These are phyloP conservation scores for Desmodesmus armatus DNA, from an alignment of 139 green algal species.

Conservation along the genomic window DNA sequence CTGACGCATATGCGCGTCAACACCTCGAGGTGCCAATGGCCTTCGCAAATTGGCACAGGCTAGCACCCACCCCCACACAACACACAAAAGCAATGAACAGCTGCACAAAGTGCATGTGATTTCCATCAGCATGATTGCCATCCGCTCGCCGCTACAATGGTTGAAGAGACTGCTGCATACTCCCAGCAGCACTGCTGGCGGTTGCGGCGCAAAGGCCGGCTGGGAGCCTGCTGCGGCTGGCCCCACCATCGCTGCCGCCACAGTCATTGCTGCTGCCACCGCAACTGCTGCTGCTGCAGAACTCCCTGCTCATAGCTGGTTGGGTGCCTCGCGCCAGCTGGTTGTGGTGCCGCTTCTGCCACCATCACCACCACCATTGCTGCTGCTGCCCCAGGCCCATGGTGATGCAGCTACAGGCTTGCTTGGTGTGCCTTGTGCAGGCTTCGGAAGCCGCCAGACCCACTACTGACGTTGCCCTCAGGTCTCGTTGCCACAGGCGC, in stretches of 20 bases:
- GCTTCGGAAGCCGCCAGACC: background rate
- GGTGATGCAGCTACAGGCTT: background rate
- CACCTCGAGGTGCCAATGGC: too few species aligned
- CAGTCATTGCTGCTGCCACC: background rate
- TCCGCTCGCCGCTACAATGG: background rate
- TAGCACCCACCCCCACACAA: background rate
- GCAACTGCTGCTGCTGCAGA: background rate
- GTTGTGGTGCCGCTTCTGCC: background rate
- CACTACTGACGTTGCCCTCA: too few species aligned
- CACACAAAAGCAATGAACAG: background rate
- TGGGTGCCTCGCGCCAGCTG: background rate
- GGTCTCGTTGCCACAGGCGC: too few species aligned
- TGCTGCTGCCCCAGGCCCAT: background rate
- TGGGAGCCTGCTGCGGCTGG: background rate
- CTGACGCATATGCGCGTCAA: too few species aligned
- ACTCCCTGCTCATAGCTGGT: too few species aligned
- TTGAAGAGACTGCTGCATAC: background rate
- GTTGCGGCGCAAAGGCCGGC: background rate
- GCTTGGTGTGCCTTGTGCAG: constrained; percentile 10
- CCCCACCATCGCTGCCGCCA: background rate
- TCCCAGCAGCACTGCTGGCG: background rate
- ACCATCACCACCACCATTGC: background rate
- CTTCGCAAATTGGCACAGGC: too few species aligned
- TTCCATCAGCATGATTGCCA: background rate
- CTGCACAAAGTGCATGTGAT: background rate